Evolutionary conservation across 2,329 filamentous ascomycete genomes (phyloP).

Genomic region (Drechslerella stenobrocha): DNA sequence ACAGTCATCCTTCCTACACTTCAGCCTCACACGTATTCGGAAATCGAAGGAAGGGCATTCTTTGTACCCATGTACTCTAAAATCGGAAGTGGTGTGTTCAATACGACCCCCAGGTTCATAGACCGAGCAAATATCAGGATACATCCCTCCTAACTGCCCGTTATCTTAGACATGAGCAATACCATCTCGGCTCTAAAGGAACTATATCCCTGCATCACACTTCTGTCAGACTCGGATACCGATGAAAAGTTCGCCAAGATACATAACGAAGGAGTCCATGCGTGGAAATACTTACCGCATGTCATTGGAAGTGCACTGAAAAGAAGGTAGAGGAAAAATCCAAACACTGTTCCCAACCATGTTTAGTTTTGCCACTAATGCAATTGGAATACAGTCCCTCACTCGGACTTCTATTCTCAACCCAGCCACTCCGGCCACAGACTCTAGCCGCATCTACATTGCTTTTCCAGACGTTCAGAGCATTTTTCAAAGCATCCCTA

Average conservation of each 20-base stretch:
- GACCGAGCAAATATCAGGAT: not conserved
- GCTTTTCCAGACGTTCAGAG: slow-evolving; percentile 30
- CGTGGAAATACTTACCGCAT: slow-evolving; percentile 35
- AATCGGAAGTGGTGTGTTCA: slow-evolving; percentile 23
- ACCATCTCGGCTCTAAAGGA: slow-evolving; percentile 23
- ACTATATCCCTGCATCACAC: slow-evolving; percentile 23
- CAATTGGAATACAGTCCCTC: slow-evolving; percentile 7
- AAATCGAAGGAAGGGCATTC: slow-evolving; percentile 29
- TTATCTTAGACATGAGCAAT: slow-evolving; percentile 19
- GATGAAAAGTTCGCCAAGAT: slow-evolving; percentile 19
- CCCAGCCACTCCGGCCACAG: slow-evolving; percentile 21
- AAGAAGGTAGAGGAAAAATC: slow-evolving; percentile 17
- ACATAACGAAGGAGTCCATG: slow-evolving; percentile 35
- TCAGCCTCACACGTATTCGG: slow-evolving; percentile 23
- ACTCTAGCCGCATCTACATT: slow-evolving; percentile 12
- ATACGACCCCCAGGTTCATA: not conserved
- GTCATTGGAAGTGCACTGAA: slow-evolving; percentile 28
- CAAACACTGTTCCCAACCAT: not conserved
- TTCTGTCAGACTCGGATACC: slow-evolving; percentile 29
- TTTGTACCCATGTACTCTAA: slow-evolving; percentile 43
- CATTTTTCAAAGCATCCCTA: slow-evolving; percentile 30
- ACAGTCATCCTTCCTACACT: slow-evolving; percentile 34
- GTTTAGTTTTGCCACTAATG: not conserved
- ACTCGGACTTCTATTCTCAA: slow-evolving; percentile 31
- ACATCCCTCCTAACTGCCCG: not conserved